Evolutionary conservation across 306 rosid species (phyloP).

Genomic region (Oemleria cerasiformis): DNA sequence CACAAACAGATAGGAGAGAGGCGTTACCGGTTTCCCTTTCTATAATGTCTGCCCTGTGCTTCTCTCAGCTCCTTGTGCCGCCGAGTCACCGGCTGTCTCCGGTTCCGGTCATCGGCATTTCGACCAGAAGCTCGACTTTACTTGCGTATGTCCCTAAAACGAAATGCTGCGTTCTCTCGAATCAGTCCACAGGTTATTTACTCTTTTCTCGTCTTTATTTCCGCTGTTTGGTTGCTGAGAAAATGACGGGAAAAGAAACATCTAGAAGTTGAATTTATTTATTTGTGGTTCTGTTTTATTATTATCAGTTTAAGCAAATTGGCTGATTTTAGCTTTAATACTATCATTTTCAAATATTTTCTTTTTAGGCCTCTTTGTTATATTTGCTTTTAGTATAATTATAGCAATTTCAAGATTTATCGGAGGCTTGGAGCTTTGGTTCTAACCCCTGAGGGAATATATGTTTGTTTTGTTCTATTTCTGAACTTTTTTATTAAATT

Average conservation of each 20-base stretch:
- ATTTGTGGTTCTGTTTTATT: neutral
- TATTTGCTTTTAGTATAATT: neutral
- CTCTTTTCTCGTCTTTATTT: neutral
- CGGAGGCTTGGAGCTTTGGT: neutral
- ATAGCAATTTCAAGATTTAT: conserved; percentile 5
- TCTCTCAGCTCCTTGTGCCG: conserved; percentile 28
- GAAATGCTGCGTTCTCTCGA: conserved; percentile 37
- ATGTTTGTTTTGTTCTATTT: neutral
- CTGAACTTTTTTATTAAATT: neutral
- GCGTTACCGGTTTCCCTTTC: neutral
- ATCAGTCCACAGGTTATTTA: conserved; percentile 28
- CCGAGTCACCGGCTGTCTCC: conserved; percentile 25
- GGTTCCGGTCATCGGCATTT: conserved; percentile 23
- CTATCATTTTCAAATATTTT: neutral
- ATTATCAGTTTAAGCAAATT: neutral
- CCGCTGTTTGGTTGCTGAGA: conserved; percentile 13
- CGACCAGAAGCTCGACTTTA: conserved; percentile 22
- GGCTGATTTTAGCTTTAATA: neutral
- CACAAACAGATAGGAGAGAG: neutral
- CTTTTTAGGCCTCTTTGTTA: neutral
- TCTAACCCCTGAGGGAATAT: too few relatives aligned
- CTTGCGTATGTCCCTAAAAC: conserved; percentile 13
- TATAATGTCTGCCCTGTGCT: conserved; percentile 24
- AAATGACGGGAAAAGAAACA: neutral
- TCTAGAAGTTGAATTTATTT: neutral